Percentiles rank a stretch among this genome's conserved stretches.
Evolutionary conservation across 2,329 filamentous ascomycete species (phyloP).

Genomic region (Aureobasidium sp.): DNA sequence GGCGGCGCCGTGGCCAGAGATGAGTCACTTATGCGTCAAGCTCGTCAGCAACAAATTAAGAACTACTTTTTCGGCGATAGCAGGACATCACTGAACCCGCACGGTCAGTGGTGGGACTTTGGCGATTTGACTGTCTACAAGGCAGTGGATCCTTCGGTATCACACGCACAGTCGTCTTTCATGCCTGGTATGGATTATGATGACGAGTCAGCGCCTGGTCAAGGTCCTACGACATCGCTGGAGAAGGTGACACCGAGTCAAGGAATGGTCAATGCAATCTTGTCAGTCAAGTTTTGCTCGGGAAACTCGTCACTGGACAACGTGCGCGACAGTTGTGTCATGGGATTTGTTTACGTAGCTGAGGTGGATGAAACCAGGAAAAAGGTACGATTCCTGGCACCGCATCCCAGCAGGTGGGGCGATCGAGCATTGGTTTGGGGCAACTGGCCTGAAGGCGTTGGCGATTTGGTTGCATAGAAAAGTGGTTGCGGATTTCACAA

Average conservation of each 20-base stretch:
- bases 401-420: slow-evolving; percentile 72
- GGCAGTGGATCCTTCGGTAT: slow-evolving; percentile 15
- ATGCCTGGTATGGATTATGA: slow-evolving; percentile 38
- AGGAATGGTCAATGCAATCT: slow-evolving; percentile 67
- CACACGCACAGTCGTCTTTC: slow-evolving; percentile 21
- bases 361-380: slow-evolving; percentile 81
- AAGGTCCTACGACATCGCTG: not conserved
- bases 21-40: slow-evolving; percentile 61
- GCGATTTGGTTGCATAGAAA: slow-evolving; percentile 59
- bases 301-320: slow-evolving; percentile 58
- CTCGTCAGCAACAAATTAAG: slow-evolving; percentile 68
- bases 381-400: slow-evolving; percentile 72
- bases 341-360: slow-evolving; percentile 88
- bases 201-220: slow-evolving; percentile 27
- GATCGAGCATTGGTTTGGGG: slow-evolving; percentile 75
- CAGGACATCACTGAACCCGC: slow-evolving; percentile 70
- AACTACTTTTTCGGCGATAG: slow-evolving; percentile 90
- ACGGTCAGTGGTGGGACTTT: slow-evolving; percentile 78
- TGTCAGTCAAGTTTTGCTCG: slow-evolving; percentile 71
- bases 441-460: slow-evolving; percentile 75
- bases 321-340: slow-evolving; percentile 71
- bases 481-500: not conserved
- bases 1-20: slow-evolving; percentile 76
- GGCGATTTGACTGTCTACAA: slow-evolving; percentile 59
- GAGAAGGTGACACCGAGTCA: slow-evolving; percentile 53